A percentile compares a stretch with the other conserved stretches of the same genome.
Conservation (phyloP, 768 basidiomycete genomes). For the Trametes villosa region DNA sequence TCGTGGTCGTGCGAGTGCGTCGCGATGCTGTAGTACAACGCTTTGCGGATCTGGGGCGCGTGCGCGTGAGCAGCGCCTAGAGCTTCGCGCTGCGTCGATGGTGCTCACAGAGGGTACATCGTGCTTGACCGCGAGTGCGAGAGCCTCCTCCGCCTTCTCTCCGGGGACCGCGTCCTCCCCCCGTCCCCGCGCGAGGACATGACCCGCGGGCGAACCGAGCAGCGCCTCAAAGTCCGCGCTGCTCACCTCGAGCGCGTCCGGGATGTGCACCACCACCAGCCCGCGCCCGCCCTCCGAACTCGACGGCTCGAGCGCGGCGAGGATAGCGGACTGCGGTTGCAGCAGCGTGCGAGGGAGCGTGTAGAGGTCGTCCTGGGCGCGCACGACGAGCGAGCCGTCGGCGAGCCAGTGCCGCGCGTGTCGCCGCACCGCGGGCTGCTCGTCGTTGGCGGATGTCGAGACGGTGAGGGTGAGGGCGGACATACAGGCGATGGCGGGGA, state of each 20-base stretch:
- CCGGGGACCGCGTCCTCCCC: slow-evolving; percentile 43
- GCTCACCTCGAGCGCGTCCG: slow-evolving; percentile 42
- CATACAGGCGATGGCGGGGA: background rate
- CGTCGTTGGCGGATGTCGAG: slow-evolving; percentile 8
- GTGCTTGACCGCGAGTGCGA: slow-evolving; percentile 54
- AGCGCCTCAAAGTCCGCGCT: slow-evolving; percentile 57
- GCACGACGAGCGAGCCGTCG: slow-evolving; percentile 63
- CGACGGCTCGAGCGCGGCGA: slow-evolving; percentile 24
- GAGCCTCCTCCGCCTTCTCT: slow-evolving; percentile 53
- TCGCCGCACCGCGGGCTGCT: slow-evolving; percentile 11
- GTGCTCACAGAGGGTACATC: slow-evolving; percentile 53
- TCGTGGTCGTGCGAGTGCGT: slow-evolving; percentile 57
- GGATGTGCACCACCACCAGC: slow-evolving; percentile 35
- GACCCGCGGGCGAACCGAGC: too few relatives aligned
- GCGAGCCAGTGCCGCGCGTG: slow-evolving; percentile 68
- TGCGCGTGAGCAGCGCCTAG: background rate
- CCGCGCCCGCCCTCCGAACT: background rate
- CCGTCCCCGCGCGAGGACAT: too few relatives aligned
- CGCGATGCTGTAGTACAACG: slow-evolving; percentile 66
- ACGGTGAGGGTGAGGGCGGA: slow-evolving; percentile 11
- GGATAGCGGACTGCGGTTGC: slow-evolving; percentile 50
- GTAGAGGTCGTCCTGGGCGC: slow-evolving; percentile 50
- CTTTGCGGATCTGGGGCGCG: slow-evolving; percentile 55
- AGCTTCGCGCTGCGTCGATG: too few relatives aligned
- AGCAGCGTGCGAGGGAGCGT: slow-evolving; percentile 61